Percentiles rank a stretch among this genome's conserved stretches.
These are phyloP conservation scores for Botrytis pseudocinerea DNA, from an alignment of 2,329 filamentous ascomycete genomes.

Conservation along the genomic window DNA sequence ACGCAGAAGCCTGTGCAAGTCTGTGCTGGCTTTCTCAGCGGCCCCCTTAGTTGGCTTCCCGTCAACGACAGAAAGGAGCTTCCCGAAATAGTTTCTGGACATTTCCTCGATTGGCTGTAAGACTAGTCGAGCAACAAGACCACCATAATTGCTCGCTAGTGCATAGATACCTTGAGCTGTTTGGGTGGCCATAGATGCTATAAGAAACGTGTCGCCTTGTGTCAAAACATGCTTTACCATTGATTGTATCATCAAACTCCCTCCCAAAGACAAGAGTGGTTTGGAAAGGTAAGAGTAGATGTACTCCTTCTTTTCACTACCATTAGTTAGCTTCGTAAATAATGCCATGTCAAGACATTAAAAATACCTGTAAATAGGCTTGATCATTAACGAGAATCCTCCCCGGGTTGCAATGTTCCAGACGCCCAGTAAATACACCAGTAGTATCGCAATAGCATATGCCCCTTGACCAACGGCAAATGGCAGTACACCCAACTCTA, in stretches of 20 bases:
- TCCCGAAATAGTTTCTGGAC: conserved; percentile 85
- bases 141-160: conserved; percentile 91
- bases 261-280: conserved; percentile 69
- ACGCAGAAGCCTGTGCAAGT: conserved; percentile 65
- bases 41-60: conserved; percentile 35
- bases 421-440: conserved; percentile 69
- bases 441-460: conserved; percentile 69
- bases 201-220: conserved; percentile 88
- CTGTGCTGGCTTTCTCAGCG: conserved; percentile 48
- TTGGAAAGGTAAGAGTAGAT: conserved; percentile 57
- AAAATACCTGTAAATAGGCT: conserved; percentile 41
- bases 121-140: conserved; percentile 80
- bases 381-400: conserved; percentile 69
- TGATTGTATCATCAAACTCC: conserved; percentile 85
- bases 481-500: conserved; percentile 73
- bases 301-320: conserved; percentile 29
- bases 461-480: conserved; percentile 85
- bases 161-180: conserved; percentile 88
- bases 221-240: conserved; percentile 91
- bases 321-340: not conserved
- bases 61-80: conserved; percentile 58
- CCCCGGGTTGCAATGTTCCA: conserved; percentile 54
- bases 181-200: conserved; percentile 74
- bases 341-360: not conserved
- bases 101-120: conserved; percentile 97